Percentiles rank a stretch among this genome's conserved stretches.
phyloP scores from a whole-genome alignment of 2,329 filamentous ascomycete species.

The Xylariales sp. region DNA sequence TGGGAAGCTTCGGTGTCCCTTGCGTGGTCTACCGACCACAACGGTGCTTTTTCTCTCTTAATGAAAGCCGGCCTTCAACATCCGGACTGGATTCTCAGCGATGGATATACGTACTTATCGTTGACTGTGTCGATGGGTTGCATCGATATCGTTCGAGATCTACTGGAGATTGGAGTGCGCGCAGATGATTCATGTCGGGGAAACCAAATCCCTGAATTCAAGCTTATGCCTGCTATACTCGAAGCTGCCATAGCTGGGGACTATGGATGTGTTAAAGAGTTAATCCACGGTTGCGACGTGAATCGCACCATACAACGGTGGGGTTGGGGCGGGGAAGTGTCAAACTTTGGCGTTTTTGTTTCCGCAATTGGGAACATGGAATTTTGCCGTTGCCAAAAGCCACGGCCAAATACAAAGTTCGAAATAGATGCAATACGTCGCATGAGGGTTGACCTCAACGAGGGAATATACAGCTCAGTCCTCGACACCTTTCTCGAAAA shows the following conservation, averaged over 20 bases:
- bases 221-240: not conserved
- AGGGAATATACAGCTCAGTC: too few species aligned
- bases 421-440: too few species aligned
- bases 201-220: too few species aligned
- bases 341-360: too few species aligned
- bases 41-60: not conserved
- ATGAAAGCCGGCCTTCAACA: not conserved
- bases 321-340: too few species aligned
- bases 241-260: not conserved
- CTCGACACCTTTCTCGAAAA: too few species aligned
- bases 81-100: not conserved
- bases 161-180: not conserved
- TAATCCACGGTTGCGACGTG: not conserved
- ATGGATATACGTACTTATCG: not conserved
- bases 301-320: not conserved
- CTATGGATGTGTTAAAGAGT: not conserved
- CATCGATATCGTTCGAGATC: not conserved
- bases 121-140: not conserved
- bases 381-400: too few species aligned
- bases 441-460: too few species aligned
- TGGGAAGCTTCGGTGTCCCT: not conserved
- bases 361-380: too few species aligned
- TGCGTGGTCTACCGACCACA: not conserved
- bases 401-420: too few species aligned
- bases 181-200: not conserved